Evolutionary conservation across 352 stramenopile species (phyloP).

Genomic region (Pythium monospermum): DNA sequence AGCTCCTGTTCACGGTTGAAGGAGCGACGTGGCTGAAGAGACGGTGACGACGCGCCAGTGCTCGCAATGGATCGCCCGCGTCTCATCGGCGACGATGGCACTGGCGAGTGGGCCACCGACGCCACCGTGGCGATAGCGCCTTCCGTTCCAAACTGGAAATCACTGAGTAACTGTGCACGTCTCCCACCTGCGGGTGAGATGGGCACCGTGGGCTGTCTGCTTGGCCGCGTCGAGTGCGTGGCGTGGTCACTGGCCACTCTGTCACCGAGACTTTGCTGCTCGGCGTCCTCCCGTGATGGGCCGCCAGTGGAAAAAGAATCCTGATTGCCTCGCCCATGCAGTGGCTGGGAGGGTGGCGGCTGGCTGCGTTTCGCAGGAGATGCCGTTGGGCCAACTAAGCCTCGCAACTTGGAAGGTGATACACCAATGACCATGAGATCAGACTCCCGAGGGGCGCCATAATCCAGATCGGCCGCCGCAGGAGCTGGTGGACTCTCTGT

Average conservation of each 20-base stretch:
- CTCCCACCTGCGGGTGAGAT: constrained; percentile 8
- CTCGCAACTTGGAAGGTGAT: constrained; percentile 30
- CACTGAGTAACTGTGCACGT: constrained; percentile 27
- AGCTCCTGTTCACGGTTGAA: constrained; percentile 25
- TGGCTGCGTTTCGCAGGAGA: constrained; percentile 26
- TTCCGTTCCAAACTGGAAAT: constrained; percentile 36
- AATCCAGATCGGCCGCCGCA: background rate
- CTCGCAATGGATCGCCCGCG: constrained; percentile 12
- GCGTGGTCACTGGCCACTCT: constrained; percentile 16
- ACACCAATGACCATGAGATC: constrained; percentile 37
- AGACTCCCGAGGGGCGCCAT: constrained; percentile 12
- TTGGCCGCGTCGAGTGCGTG: constrained; percentile 15
- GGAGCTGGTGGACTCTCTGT: background rate
- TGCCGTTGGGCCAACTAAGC: background rate
- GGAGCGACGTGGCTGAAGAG: constrained; percentile 17
- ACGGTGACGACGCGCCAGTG: constrained; percentile 3
- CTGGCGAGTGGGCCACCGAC: constrained; percentile 5
- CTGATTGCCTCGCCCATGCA: constrained; percentile 6
- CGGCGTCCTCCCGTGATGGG: constrained; percentile 8
- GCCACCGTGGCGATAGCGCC: background rate
- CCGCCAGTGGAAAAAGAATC: background rate
- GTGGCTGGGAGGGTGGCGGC: background rate
- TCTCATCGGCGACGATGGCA: constrained; percentile 22
- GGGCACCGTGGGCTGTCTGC: constrained; percentile 2
- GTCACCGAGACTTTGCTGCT: constrained; percentile 12